Evolutionary conservation across 176 grass and related monocot genomes (phyloP).

Genomic region (Aegilops bicornis): DNA sequence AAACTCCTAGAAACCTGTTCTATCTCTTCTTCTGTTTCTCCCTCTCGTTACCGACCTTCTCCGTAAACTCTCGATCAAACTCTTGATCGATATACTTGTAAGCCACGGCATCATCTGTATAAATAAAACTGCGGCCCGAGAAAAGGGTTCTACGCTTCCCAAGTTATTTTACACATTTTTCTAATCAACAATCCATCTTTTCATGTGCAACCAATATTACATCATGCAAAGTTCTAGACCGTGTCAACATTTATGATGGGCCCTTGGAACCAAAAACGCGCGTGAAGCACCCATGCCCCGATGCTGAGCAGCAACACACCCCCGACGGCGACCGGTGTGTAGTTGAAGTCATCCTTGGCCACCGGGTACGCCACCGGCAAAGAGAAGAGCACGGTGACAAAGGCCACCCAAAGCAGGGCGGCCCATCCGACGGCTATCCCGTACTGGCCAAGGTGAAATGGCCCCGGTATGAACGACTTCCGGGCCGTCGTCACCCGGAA

Average conservation of each 20-base stretch:
- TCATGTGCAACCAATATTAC: background rate
- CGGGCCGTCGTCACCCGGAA: conserved; percentile 58
- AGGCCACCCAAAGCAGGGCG: conserved; percentile 48
- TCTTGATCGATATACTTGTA: no score
- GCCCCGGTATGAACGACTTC: conserved; percentile 47
- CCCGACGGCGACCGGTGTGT: conserved; percentile 64
- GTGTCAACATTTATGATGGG: conserved; percentile 44
- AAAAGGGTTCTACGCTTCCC: no score
- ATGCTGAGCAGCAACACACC: conserved; percentile 53
- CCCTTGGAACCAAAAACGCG: conserved; percentile 67
- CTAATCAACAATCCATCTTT: background rate
- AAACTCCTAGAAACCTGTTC: no score
- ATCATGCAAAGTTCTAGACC: background rate
- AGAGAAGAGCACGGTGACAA: conserved; percentile 67
- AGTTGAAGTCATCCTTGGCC: conserved; percentile 54
- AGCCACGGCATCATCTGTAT: no score
- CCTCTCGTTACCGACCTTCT: no score
- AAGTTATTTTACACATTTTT: no score
- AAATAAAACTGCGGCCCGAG: no score
- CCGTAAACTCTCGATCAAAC: no score
- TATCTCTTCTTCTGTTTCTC: no score
- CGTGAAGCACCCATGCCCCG: conserved; percentile 40
- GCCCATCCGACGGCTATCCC: background rate
- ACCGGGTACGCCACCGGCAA: conserved; percentile 73
- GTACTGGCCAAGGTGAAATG: conserved; percentile 50